Conservation (phyloP, 2,329 filamentous ascomycete species). For the Didymella pinodella region DNA sequence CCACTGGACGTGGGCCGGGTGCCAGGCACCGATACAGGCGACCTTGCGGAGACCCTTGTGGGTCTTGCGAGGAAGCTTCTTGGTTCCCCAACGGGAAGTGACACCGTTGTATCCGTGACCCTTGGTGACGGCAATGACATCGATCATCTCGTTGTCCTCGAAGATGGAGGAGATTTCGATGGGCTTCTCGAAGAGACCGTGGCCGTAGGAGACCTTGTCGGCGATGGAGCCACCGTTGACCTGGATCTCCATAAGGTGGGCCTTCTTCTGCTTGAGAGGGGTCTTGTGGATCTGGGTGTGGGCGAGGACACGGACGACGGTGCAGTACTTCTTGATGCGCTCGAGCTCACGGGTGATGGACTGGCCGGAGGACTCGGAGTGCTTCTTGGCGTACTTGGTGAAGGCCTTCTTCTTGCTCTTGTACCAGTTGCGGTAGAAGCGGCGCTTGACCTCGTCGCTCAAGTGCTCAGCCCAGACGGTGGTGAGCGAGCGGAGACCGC, state of each 20-base stretch:
- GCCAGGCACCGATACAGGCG: slow-evolving; percentile 99
- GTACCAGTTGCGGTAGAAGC: slow-evolving; percentile 99
- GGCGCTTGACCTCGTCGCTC: slow-evolving; percentile 97
- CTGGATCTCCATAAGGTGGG: slow-evolving; percentile 99
- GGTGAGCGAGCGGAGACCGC: slow-evolving; percentile 98
- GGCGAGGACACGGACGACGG: slow-evolving; percentile 97
- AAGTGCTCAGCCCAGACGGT: slow-evolving; percentile 99
- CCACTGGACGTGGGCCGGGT: slow-evolving; percentile 99
- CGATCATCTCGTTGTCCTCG: slow-evolving; percentile 99
- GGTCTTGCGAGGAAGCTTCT: slow-evolving; percentile 99
- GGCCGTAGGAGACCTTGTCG: slow-evolving; percentile 96
- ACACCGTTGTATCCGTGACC: slow-evolving; percentile 99
- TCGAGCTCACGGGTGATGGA: slow-evolving; percentile 97
- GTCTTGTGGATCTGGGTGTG: slow-evolving; percentile 99
- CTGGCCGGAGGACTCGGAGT: slow-evolving; percentile 89
- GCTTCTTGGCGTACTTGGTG: slow-evolving; percentile 99
- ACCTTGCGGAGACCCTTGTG: slow-evolving; percentile 99
- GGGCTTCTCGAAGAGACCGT: slow-evolving; percentile 98
- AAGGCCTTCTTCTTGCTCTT: slow-evolving; percentile 99
- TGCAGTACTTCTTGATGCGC: slow-evolving; percentile 99
- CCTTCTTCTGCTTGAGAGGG: slow-evolving; percentile 99
- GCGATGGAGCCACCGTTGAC: slow-evolving; percentile 95
- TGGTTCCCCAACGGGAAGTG: slow-evolving; percentile 98
- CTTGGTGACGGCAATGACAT: slow-evolving; percentile 99
- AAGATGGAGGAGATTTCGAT: slow-evolving; percentile 93